Evolutionary conservation across 352 stramenopile species (phyloP).

Genomic region (Globisporangium irregulare): DNA sequence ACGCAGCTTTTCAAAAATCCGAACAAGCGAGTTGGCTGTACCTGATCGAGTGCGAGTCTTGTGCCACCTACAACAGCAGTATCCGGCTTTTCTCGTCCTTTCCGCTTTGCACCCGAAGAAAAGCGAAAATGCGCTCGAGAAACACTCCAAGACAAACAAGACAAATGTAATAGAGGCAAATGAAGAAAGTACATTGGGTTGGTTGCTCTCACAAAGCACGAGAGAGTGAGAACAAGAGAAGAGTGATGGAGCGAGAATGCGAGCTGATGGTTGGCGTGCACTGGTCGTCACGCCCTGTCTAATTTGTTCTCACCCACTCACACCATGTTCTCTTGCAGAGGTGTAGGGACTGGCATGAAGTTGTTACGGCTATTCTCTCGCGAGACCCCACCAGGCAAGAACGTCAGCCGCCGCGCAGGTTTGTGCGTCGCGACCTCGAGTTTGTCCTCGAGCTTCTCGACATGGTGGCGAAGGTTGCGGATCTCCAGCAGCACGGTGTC

Average conservation of each 20-base stretch:
- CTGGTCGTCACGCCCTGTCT: conserved; percentile 11
- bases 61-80: background rate
- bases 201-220: background rate
- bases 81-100: conserved; percentile 4
- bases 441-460: conserved; percentile 47
- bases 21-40: background rate
- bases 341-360: conserved; percentile 8
- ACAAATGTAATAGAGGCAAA: background rate
- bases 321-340: conserved; percentile 16
- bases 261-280: background rate
- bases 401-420: conserved; percentile 28
- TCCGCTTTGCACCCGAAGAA: background rate
- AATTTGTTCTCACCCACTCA: conserved; percentile 7
- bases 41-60: background rate
- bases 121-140: background rate
- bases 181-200: conserved; percentile 11
- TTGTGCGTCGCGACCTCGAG: conserved; percentile 42
- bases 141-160: background rate
- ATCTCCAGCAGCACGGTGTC: conserved; percentile 38
- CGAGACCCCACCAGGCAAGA: conserved; percentile 17
- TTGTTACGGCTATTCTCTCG: conserved; percentile 21
- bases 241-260: background rate
- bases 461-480: conserved; percentile 42
- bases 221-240: background rate
- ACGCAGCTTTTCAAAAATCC: background rate